Percentiles rank a stretch among this genome's conserved stretches.
These are phyloP conservation scores for Sphagnum magellanicum DNA, from an alignment of 228 moss, liverwort and hornwort species.

Conservation along the genomic window DNA sequence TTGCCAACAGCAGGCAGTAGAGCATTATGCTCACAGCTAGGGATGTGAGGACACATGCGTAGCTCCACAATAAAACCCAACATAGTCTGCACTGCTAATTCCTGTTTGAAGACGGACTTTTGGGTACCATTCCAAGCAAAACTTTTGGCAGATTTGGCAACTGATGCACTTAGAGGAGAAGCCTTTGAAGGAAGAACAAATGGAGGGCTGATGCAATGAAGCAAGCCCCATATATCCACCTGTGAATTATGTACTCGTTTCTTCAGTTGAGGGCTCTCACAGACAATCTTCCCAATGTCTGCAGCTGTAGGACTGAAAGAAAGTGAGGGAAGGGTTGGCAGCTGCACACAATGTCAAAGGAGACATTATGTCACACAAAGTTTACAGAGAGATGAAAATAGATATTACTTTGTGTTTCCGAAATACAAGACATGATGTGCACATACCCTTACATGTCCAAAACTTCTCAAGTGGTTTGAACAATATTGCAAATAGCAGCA, in stretches of 20 bases:
- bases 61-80: slow-evolving; percentile 63
- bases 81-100: slow-evolving; percentile 25
- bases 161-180: slow-evolving; percentile 10
- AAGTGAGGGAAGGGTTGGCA: slow-evolving; percentile 40
- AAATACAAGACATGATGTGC: too few relatives aligned
- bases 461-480: too few relatives aligned
- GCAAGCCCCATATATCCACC: slow-evolving; percentile 33
- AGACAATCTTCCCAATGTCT: slow-evolving; percentile 26
- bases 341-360: slow-evolving; percentile 17
- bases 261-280: slow-evolving; percentile 39
- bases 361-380: too few relatives aligned
- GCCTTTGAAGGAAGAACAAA: slow-evolving; percentile 42
- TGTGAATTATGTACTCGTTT: slow-evolving; percentile 18
- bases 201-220: slow-evolving; percentile 54
- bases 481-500: too few relatives aligned
- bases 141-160: not conserved
- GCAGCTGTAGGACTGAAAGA: slow-evolving; percentile 54
- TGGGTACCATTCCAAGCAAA: slow-evolving; percentile 6
- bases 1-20: not conserved
- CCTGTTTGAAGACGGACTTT: slow-evolving; percentile 15
- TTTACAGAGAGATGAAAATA: too few relatives aligned
- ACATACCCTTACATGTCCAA: too few relatives aligned
- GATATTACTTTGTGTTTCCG: too few relatives aligned
- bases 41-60: slow-evolving; percentile 32
- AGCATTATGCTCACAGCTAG: slow-evolving; percentile 6